These are phyloP conservation scores for Chenopodium berlandieri DNA, from an alignment of 148 eudicot species.

Conservation along the genomic window DNA sequence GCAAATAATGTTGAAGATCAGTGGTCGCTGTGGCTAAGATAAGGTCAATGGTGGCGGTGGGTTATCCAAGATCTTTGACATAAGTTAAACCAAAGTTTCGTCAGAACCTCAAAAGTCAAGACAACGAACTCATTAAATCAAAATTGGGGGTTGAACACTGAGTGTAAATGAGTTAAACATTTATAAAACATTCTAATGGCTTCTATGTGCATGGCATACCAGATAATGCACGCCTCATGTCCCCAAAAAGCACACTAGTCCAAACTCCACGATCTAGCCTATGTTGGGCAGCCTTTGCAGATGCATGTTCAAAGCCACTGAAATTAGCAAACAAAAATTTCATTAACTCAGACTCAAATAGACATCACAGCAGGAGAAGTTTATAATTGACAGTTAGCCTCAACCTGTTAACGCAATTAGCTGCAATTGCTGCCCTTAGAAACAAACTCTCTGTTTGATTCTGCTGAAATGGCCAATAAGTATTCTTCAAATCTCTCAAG, in stretches of 20 bases:
- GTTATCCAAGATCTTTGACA: not conserved
- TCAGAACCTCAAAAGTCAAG: not conserved
- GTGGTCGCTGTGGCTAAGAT: not conserved
- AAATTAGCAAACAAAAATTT: slow-evolving; percentile 4
- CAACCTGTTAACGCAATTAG: slow-evolving; percentile 52
- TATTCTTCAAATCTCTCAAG: slow-evolving; percentile 66
- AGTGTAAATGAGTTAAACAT: not conserved
- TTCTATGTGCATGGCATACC: slow-evolving; percentile 39
- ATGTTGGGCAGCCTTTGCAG: slow-evolving; percentile 91
- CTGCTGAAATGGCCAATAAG: slow-evolving; percentile 91
- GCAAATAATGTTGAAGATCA: not conserved
- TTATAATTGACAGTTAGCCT: slow-evolving; percentile 17
- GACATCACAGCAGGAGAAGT: slow-evolving; percentile 10
- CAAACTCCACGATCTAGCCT: slow-evolving; percentile 90
- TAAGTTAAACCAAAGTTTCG: not conserved
- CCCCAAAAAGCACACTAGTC: slow-evolving; percentile 89
- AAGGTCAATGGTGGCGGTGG: not conserved
- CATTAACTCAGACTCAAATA: slow-evolving; percentile 17
- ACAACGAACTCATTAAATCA: not conserved
- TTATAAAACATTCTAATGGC: not conserved
- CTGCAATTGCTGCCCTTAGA: slow-evolving; percentile 83
- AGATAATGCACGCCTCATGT: slow-evolving; percentile 83
- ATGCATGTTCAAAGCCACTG: slow-evolving; percentile 72
- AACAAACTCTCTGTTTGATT: slow-evolving; percentile 63
- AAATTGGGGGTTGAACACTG: not conserved